Base-by-base conservation (phyloP, 768 basidiomycete genomes). In the Russula sp. region DNA sequence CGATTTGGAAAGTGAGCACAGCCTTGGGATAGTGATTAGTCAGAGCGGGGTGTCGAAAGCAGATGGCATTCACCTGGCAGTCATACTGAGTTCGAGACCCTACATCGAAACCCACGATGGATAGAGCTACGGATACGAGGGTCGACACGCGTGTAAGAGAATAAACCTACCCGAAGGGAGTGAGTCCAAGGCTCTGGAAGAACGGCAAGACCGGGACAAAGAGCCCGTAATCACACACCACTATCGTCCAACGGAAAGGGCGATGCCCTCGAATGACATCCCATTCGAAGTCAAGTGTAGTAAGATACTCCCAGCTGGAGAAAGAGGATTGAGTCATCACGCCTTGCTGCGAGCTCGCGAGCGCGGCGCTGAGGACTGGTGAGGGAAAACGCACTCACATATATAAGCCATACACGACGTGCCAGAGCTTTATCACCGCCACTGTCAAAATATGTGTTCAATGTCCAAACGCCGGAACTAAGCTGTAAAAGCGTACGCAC, bases 181-280 rank as follows among this genome's bases (percentile, higher is more conserved):
- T 0, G 46, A 34, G 34, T 2, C 8, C 14, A 36, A 22, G 42
- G 8, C 7, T 1, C 22, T 6, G 36, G 29, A 9, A 14, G 32
- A 29, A 7, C 2, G 34, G 22, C 0, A 20, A 7, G 56, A 22
- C 14, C 34, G 1, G 6, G n/a, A 18, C 18, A n/a, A 51, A 29
- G 35, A 7, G 39, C 22, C 29, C 3, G 3, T 18, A 4, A 16
- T 1, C 6, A 61, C 60, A 2, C 2, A 61, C 60, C 60, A 47
- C 56, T 56, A 61, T 61, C 10, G 60, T 34, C 60, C 53, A 61
- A 9, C 47, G 46, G 41, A 56, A 61, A 5, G 53, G 53, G 16
- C 46, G 53, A 41, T 14, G 45, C 10, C 38, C 36, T 25, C 35
- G 45, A 14, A 60, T 22, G 29, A 55, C 38, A 5, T 46, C 7